A percentile compares a stretch with the other conserved stretches of the same genome.
phyloP scores from a whole-genome alignment of 2,329 filamentous ascomycete genomes.

The Penicillium decumbens region DNA sequence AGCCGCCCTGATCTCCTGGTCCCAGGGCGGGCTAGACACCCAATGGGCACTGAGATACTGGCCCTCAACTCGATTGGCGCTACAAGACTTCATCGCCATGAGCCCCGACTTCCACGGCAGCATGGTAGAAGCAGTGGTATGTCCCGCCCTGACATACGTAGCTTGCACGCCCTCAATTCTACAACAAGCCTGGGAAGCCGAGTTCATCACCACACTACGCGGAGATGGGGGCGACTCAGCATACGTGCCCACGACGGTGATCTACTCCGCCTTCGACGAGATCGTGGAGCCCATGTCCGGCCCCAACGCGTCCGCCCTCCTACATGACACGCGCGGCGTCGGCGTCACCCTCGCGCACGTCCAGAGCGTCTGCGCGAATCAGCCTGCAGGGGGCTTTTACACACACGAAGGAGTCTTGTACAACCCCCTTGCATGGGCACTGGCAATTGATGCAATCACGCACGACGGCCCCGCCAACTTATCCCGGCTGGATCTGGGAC shows the following conservation, averaged over 20 bases:
- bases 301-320: slow-evolving; percentile 44
- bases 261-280: slow-evolving; percentile 51
- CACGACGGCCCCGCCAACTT: slow-evolving; percentile 45
- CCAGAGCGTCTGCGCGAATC: slow-evolving; percentile 41
- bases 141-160: slow-evolving; percentile 18
- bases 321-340: slow-evolving; percentile 38
- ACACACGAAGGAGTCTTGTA: slow-evolving; percentile 51
- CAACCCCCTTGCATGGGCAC: slow-evolving; percentile 42
- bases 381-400: slow-evolving; percentile 44
- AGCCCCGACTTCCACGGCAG: slow-evolving; percentile 53
- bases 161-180: slow-evolving; percentile 41
- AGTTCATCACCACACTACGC: slow-evolving; percentile 35
- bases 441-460: slow-evolving; percentile 48
- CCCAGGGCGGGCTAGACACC: slow-evolving; percentile 51
- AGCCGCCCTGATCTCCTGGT: slow-evolving; percentile 46
- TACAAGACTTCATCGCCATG: slow-evolving; percentile 51
- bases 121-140: slow-evolving; percentile 34
- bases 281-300: slow-evolving; percentile 51
- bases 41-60: slow-evolving; percentile 54
- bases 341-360: slow-evolving; percentile 51
- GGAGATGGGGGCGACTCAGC: slow-evolving; percentile 47
- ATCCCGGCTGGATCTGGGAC: slow-evolving; percentile 37
- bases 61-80: slow-evolving; percentile 22
- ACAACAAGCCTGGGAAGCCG: slow-evolving; percentile 35
- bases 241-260: slow-evolving; percentile 53